Evolutionary conservation across 352 stramenopile species (phyloP), one percentile per base, ranked within the genome.

Genomic region (Peronospora farinosa): DNA sequence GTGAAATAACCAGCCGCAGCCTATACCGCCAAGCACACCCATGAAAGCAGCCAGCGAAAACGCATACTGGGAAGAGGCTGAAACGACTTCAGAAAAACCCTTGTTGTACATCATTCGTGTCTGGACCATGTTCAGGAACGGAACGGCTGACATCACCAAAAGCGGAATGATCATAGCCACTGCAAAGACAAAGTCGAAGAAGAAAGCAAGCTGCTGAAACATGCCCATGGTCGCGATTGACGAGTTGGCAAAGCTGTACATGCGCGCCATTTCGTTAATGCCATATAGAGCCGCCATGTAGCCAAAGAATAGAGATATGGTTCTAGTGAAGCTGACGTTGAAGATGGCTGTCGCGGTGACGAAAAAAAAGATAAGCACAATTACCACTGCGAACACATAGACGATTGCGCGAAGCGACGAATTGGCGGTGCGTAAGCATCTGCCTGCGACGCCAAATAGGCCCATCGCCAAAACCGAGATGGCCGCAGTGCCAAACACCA

Each of bases 81-180:
- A 93, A 15, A 93, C 69, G 13, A 89, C 82, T 42, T 91, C 74
- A 1, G 79, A 90, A 48, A 93, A 93, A 31, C 79, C 79, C 69
- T 93, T 84, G 62, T 93, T 93, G 76, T 91, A 93, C 82, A 93
- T 93, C 82, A 93, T 93, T 53, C 82, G 80, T 43, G 82, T 91
- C 62, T 93, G 82, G 28, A 93, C 85, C 12, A 90, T 85, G 56
- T 91, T 91, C 35, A 93, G 45, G 60, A 93, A 93, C 47, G 82
- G 82, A 30, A 93, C 86, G 25, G 67, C 74, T 49, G 79, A 91
- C 64, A 93, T 77, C 23, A 91, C 61, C 16, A 93, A 61, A 21
- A 93, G 62, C 40, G 80, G 79, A 12, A 88, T 48, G 27, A 91
- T 81, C 70, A 91, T 85, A 6, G 73, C 52, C 31, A 75, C 58